Evolutionary conservation across 2,329 filamentous ascomycete species (phyloP).

Genomic region (Immersiporthe knoxdaviesiana): DNA sequence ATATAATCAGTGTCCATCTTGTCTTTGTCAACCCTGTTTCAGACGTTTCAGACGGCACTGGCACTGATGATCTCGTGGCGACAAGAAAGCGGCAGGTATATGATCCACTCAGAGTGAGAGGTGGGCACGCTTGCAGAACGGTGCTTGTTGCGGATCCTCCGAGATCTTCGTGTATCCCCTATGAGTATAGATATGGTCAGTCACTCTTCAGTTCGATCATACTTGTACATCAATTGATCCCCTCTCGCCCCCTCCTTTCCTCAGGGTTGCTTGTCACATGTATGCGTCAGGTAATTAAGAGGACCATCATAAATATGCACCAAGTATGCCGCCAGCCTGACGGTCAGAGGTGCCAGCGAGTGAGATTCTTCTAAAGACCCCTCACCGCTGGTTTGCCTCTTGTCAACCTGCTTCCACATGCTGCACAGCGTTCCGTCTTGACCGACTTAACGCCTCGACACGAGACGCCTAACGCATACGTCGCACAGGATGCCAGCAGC

Average conservation of each 20-base stretch:
- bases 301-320: background rate
- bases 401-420: background rate
- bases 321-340: background rate
- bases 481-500: background rate
- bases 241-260: too few species aligned
- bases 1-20: background rate
- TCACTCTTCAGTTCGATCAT: too few species aligned
- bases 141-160: too few species aligned
- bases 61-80: background rate
- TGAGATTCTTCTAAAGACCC: background rate
- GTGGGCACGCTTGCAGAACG: too few species aligned
- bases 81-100: background rate
- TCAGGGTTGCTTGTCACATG: too few species aligned
- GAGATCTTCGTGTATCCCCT: too few species aligned
- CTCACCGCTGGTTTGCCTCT: constrained; percentile 6
- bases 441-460: background rate
- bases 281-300: too few species aligned
- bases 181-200: too few species aligned
- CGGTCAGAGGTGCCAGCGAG: background rate
- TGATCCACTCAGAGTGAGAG: too few species aligned
- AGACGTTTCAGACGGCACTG: background rate
- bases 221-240: too few species aligned
- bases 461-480: too few species aligned
- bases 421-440: background rate
- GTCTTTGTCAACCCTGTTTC: background rate